Conservation (phyloP, 768 basidiomycete genomes). For the Suillus lakei region DNA sequence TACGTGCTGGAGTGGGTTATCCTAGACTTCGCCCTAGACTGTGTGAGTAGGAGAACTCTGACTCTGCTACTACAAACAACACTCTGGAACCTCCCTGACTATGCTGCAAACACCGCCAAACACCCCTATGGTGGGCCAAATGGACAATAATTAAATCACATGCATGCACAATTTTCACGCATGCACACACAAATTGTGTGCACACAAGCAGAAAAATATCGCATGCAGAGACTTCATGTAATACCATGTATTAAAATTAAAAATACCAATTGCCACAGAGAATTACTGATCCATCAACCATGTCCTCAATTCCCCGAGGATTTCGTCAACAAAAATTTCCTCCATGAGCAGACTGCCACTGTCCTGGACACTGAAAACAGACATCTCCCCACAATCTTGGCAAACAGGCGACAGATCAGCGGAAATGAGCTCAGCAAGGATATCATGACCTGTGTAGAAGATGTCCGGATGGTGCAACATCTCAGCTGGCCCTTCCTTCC, state of each 20-base stretch:
- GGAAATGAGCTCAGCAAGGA: not conserved
- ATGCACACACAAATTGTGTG: constrained; percentile 24
- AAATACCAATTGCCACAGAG: too few relatives aligned
- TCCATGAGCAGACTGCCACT: not conserved
- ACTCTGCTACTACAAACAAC: too few relatives aligned
- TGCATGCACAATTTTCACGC: constrained; percentile 17
- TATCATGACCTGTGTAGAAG: not conserved
- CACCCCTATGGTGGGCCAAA: not conserved
- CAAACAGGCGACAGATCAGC: not conserved
- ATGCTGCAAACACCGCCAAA: too few relatives aligned
- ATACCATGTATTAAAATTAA: too few relatives aligned
- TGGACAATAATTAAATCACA: constrained; percentile 32
- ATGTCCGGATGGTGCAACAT: constrained; percentile 8
- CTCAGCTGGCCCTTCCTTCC: constrained; percentile 6
- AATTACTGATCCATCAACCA: too few relatives aligned
- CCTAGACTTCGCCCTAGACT: too few relatives aligned
- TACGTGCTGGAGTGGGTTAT: too few relatives aligned
- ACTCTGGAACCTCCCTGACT: too few relatives aligned
- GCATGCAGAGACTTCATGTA: too few relatives aligned
- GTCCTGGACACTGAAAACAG: not conserved
- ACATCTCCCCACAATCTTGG: not conserved
- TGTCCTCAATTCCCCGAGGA: too few relatives aligned
- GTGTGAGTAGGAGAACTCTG: too few relatives aligned
- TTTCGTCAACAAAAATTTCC: not conserved
- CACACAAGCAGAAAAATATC: not conserved